Percentiles rank a stretch among this genome's conserved stretches.
These are phyloP conservation scores for Closterium sp. DNA, from an alignment of 139 green algal genomes.

Conservation along the genomic window DNA sequence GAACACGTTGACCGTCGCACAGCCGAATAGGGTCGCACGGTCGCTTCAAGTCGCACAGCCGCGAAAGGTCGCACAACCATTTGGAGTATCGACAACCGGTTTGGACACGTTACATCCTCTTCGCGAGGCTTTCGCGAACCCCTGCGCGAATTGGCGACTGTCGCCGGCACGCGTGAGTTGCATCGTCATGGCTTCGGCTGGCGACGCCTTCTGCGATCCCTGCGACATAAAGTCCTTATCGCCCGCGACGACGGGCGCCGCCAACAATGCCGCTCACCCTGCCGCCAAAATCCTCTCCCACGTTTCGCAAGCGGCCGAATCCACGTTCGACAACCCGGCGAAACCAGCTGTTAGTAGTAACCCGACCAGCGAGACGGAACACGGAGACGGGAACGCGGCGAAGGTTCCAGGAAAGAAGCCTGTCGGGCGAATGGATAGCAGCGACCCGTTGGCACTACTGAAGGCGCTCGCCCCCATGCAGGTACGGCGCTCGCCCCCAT, in stretches of 20 bases:
- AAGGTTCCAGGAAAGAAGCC: neutral
- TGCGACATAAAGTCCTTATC: neutral
- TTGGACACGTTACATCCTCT: neutral
- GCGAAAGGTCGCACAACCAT: too few relatives aligned
- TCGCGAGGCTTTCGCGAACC: neutral
- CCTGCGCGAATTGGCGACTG: neutral
- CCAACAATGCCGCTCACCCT: neutral
- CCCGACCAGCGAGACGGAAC: neutral
- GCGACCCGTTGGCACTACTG: neutral
- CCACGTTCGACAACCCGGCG: neutral
- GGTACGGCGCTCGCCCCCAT: neutral
- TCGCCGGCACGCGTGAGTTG: neutral
- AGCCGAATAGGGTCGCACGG: too few relatives aligned
- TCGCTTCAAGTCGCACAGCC: neutral
- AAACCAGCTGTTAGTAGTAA: neutral
- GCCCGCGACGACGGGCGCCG: neutral
- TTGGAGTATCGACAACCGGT: neutral
- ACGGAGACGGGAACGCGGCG: neutral
- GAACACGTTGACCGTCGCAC: neutral
- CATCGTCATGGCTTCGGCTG: neutral
- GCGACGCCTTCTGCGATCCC: neutral
- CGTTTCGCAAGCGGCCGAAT: neutral
- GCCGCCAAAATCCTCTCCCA: neutral
- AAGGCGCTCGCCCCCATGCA: neutral
- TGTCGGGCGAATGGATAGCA: neutral